Base-by-base conservation (phyloP, 371 early-diverging fungal genomes). In the Gilbertella persicaria region DNA sequence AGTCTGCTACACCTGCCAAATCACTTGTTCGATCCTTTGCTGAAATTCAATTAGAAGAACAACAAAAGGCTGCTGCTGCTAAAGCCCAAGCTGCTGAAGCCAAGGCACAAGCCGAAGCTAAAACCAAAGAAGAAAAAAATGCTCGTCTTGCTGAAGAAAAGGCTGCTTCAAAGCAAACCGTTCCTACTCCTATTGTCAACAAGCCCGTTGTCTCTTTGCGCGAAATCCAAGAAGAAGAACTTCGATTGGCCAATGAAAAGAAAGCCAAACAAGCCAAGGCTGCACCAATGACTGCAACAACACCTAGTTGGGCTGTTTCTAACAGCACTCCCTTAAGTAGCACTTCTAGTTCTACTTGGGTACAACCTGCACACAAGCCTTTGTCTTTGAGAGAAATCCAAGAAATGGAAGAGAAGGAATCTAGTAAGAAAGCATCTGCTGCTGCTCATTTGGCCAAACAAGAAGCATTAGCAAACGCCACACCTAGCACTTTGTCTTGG, bases 321-420 rank as follows among this genome's bases (percentile, higher is more conserved):
- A 41, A 35, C 24, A 43, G 29, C 19, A 47, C 46, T 12, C 40
- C 41, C 10, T 28, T 41, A 17, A 16, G n/a, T 14, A 41, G 57
- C 13, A 20, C 50, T 43, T 23, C 48, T 12, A 37, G 9, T 38
- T 16, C 17, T 13, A 29, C 47, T 33, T 82, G 79, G 78, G 67
- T 71, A 39, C 67, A 65, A 21, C 66, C 58, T 36, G 33, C 68
- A 37, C 46, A 61, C 24, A 75, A 75, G 35, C 76, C 76, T 35
- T 74, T 77, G n/a, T 80, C 80, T n/a, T 51, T 80, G 24, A 82
- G 83, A 28, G 86, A 84, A 61, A 84, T 83, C 35, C 86, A 86
- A 64, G 83, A 83, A 36, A 68, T 82, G 70, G 86, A 86, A 61
- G 79, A 80, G 21, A 79, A 75, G 52, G 71, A 79, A 57, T 72